Conservation (phyloP, 202 grass and related monocot species). For the Panicum virgatum region DNA sequence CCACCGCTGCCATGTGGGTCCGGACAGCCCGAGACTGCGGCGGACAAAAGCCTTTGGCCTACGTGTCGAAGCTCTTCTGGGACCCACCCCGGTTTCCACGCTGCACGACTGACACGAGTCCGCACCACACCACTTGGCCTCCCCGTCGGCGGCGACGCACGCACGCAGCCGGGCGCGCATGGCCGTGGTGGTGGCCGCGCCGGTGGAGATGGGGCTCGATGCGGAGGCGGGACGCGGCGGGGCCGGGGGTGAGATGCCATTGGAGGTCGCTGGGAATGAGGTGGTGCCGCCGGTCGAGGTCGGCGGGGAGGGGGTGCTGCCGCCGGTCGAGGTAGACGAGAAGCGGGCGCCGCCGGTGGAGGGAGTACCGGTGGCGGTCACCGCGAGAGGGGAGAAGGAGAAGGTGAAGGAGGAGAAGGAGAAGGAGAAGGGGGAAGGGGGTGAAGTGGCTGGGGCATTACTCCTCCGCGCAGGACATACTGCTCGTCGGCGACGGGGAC, state of each 20-base stretch:
- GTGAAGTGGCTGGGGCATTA: slow-evolving; percentile 45
- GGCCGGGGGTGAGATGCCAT: background rate
- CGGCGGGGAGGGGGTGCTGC: background rate
- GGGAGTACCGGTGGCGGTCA: background rate
- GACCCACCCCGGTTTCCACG: background rate
- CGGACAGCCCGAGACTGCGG: no score
- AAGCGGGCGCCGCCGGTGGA: background rate
- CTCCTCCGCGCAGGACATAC: slow-evolving; percentile 42
- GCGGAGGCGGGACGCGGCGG: background rate
- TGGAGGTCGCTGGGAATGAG: slow-evolving; percentile 34
- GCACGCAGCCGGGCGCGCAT: background rate
- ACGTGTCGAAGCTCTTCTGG: background rate
- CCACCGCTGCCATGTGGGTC: background rate
- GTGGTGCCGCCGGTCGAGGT: background rate
- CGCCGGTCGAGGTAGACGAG: background rate
- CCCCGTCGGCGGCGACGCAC: background rate
- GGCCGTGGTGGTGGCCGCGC: slow-evolving; percentile 10
- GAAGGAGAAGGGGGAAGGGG: background rate
- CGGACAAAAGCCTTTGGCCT: background rate
- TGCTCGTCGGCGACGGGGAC: slow-evolving; percentile 54
- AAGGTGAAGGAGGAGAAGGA: background rate
- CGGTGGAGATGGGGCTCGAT: background rate
- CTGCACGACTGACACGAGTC: background rate
- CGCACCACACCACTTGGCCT: background rate
- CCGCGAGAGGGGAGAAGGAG: background rate